A percentile compares a stretch with the other conserved stretches of the same genome.
These are phyloP conservation scores for Pseudocercospora macadamiae DNA, from an alignment of 2,329 filamentous ascomycete genomes.

Conservation along the genomic window DNA sequence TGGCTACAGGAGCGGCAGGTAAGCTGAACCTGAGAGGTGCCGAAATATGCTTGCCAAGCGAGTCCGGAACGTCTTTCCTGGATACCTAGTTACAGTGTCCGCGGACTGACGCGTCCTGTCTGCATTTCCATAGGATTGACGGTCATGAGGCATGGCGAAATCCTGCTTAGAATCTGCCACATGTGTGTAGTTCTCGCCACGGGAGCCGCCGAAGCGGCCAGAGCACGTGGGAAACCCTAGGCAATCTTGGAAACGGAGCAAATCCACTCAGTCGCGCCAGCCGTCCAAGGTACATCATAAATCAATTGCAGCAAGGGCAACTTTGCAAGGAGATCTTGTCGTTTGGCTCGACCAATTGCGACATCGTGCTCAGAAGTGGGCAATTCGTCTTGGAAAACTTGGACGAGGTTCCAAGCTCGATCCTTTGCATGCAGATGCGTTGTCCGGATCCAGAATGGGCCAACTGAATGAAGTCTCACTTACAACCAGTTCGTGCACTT, in stretches of 20 bases:
- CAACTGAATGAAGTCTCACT: background rate
- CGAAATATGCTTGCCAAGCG: slow-evolving; percentile 10
- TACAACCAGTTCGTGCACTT: background rate
- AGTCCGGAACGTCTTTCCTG: slow-evolving; percentile 7
- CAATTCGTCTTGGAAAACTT: background rate
- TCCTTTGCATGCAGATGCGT: slow-evolving; percentile 3
- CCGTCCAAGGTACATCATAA: too few relatives aligned
- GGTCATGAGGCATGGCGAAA: background rate
- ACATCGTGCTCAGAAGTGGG: background rate
- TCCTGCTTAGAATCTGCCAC: background rate
- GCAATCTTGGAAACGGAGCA: background rate
- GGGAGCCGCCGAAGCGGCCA: background rate
- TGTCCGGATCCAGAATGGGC: background rate
- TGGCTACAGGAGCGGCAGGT: slow-evolving; percentile 13
- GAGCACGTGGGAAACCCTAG: background rate
- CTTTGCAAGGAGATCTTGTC: background rate
- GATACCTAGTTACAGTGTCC: background rate
- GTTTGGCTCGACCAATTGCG: background rate
- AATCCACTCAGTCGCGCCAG: too few relatives aligned
- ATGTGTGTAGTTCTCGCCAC: background rate
- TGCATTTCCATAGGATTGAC: background rate
- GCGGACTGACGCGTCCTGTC: slow-evolving; percentile 16
- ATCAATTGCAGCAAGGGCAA: background rate
- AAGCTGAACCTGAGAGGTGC: slow-evolving; percentile 4
- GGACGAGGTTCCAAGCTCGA: background rate